Percentiles rank a stretch among this genome's conserved stretches.
phyloP scores from a whole-genome alignment of 169 alveolate genomes.

The Amoebophrya sp. region DNA sequence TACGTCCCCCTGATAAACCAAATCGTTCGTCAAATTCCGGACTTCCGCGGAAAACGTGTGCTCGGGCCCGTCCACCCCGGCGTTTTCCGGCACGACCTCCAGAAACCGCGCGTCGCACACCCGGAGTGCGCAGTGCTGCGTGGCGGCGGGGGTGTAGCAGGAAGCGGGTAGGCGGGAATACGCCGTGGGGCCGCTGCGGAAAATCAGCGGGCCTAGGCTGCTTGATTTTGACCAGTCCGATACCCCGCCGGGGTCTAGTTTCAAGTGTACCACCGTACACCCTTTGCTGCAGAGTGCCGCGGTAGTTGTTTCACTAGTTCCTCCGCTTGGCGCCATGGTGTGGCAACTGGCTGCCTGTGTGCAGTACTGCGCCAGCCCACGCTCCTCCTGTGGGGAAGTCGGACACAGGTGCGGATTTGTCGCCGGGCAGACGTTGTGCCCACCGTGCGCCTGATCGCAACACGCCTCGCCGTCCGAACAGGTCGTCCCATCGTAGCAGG shows the following conservation, averaged over 20 bases:
- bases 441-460: not conserved
- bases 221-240: too few species aligned
- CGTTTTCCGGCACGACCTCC: too few species aligned
- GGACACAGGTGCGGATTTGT: not conserved
- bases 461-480: not conserved
- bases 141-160: not conserved
- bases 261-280: too few species aligned
- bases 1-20: not conserved
- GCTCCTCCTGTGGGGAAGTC: not conserved
- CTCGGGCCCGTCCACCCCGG: too few species aligned
- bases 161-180: not conserved
- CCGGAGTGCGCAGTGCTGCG: not conserved
- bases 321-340: too few species aligned
- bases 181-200: not conserved
- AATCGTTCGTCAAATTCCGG: too few species aligned
- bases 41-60: too few species aligned
- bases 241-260: too few species aligned
- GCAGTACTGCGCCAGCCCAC: not conserved
- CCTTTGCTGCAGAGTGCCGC: too few species aligned
- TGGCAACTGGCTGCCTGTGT: not conserved
- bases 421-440: not conserved
- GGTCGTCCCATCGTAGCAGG: not conserved
- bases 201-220: not conserved
- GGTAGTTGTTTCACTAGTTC: too few species aligned
- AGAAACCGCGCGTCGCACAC: not conserved